Percentiles rank a stretch among this genome's conserved stretches.
Evolutionary conservation across 2,329 filamentous ascomycete genomes (phyloP).

Genomic region (Alternaria triticina): DNA sequence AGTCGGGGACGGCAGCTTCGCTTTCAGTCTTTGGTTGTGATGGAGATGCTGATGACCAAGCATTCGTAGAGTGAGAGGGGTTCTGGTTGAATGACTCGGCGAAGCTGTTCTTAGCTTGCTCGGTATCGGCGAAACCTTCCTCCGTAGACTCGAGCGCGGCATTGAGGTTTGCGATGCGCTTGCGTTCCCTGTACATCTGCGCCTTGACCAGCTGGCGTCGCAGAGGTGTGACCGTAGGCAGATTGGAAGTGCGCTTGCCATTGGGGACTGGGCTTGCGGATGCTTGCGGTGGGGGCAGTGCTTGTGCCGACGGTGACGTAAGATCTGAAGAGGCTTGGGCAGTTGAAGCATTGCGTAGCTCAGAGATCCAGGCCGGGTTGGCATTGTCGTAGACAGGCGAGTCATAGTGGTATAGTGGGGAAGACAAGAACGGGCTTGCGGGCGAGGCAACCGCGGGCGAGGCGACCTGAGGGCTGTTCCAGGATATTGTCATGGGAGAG

Average conservation of each 20-base stretch:
- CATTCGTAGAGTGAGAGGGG: conserved; percentile 10
- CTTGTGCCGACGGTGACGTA: not conserved
- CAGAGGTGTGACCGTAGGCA: conserved; percentile 11
- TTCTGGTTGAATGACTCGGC: conserved; percentile 12
- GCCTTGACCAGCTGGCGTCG: conserved; percentile 16
- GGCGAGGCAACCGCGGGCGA: not conserved
- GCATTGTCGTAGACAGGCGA: not conserved
- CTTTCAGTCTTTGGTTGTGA: not conserved
- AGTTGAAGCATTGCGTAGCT: not conserved
- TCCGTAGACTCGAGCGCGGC: conserved; percentile 6
- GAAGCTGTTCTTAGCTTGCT: conserved; percentile 1
- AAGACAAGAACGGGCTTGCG: not conserved
- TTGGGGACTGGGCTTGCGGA: not conserved
- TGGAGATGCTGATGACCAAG: not conserved
- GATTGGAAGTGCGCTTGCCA: not conserved
- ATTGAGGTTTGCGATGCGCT: not conserved
- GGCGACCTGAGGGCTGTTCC: conserved; percentile 5
- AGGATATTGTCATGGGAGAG: conserved; percentile 7
- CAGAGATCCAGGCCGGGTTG: not conserved
- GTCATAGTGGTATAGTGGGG: not conserved
- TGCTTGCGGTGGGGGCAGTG: not conserved
- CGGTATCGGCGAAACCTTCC: conserved; percentile 11
- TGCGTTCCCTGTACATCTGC: conserved; percentile 11
- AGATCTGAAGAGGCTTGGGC: not conserved
- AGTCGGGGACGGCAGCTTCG: not conserved